Base-by-base conservation (phyloP, 176 grass and related monocot genomes). In the Oryza meridionalis region DNA sequence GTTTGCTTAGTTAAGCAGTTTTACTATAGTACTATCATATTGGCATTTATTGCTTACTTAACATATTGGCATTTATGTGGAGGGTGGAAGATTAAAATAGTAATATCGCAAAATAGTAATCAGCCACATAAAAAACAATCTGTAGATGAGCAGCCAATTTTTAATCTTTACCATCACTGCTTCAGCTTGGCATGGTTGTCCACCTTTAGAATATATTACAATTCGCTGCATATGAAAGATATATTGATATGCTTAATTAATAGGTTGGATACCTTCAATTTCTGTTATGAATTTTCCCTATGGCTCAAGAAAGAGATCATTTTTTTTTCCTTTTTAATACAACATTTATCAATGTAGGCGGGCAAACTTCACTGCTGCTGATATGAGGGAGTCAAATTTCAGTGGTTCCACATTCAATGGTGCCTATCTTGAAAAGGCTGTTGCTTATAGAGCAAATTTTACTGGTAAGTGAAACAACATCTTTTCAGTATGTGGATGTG, bases 341-440 rank as follows among this genome's bases (percentile, higher is more conserved):
- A 26, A 84, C 22, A 69, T 9, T 72, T 81, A 68, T 77, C 77
- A 58, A 42, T 86, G 13, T 74, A 99, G 96, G 64, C 89, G 93
- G 10, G 96, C 89, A 35, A 99, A 96, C 88, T 99, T 96, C 84
- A 99, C 91, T 45, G 38, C 93, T 38, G 93, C 96, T 70, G 93
- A 99, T 83, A 94, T 96, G 96, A 92, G 91, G 77, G 93, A 99
- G 77, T 92, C 93, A 13, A 55, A 99, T 87, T 99, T 99, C 77
- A 96, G 89, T 85, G 93, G 96, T 77, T 99, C 96, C 50, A 99
- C 93, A 85, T 99, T 99, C 75, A 99, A 95, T 79, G 93, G 96
- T 77, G 93, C 93, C 81, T 99, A 99, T 88, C 81, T 96, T 67
- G 96, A 99, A 91, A 99, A 99, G 77, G 96, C 93, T 85, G 96